Conservation (phyloP, 2,329 filamentous ascomycete species). For the Rutstroemia sp. region DNA sequence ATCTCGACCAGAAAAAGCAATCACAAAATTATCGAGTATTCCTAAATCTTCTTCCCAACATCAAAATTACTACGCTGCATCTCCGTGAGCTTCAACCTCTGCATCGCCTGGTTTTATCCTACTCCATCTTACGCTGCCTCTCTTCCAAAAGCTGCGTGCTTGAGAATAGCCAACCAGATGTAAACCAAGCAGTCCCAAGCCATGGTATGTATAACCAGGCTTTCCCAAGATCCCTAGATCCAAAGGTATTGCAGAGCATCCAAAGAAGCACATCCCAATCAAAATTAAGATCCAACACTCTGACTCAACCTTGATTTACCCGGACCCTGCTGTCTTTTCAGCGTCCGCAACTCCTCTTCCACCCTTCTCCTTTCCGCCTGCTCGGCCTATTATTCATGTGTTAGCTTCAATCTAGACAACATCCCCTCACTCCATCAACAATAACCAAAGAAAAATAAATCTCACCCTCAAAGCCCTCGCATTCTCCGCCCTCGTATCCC, state of each 20-base stretch:
- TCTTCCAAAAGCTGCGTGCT: no score
- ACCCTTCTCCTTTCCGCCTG: conserved; percentile 63
- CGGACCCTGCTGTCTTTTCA: conserved; percentile 31
- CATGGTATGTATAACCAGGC: no score
- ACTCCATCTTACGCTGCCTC: no score
- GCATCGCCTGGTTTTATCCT: no score
- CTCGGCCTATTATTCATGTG: conserved; percentile 44
- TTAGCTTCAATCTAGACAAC: conserved; percentile 16
- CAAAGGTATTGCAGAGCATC: neutral
- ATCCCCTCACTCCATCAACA: neutral
- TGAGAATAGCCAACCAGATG: no score
- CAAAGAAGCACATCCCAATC: neutral
- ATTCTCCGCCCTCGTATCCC: conserved; percentile 60
- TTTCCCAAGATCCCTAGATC: neutral
- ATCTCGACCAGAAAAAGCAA: no score
- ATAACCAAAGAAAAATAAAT: conserved; percentile 13
- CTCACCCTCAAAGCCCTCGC: conserved; percentile 57
- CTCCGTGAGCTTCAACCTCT: no score
- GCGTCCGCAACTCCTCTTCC: conserved; percentile 52
- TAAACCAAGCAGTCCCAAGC: no score
- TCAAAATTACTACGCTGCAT: no score
- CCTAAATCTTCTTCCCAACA: no score
- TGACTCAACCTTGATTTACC: conserved; percentile 31
- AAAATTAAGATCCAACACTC: conserved; percentile 11
- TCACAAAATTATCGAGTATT: no score